Percentiles rank a stretch among this genome's conserved stretches.
phyloP scores from a whole-genome alignment of 2,329 filamentous ascomycete genomes.

The Malbranchea zuffiana region DNA sequence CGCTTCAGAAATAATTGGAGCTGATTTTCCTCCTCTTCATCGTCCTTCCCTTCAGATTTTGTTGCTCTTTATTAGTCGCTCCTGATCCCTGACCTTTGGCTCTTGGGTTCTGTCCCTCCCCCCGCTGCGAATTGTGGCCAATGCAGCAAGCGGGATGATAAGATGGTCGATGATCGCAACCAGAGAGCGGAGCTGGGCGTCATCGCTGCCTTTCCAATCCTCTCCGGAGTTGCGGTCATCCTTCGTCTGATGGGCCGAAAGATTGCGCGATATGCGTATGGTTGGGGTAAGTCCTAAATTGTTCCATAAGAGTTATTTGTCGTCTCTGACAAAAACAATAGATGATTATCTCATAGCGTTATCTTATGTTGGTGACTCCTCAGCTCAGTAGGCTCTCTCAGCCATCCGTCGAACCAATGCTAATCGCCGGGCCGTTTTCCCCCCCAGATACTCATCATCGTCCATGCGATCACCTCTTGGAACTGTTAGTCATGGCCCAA shows the following conservation, averaged over 20 bases:
- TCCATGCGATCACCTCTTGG: background rate
- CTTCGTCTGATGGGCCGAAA: conserved; percentile 21
- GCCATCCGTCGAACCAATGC: background rate
- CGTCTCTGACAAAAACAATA: conserved; percentile 5
- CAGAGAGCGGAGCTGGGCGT: conserved; percentile 20
- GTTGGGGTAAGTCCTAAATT: conserved; percentile 14
- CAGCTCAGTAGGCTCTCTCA: background rate
- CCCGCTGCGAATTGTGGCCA: no score
- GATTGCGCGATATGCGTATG: conserved; percentile 17
- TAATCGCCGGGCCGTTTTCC: background rate
- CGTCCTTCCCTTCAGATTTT: no score
- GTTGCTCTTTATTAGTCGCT: no score
- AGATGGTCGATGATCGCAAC: conserved; percentile 16
- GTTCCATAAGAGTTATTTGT: background rate
- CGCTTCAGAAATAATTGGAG: no score
- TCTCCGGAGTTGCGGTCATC: conserved; percentile 19
- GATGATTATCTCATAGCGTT: conserved; percentile 8
- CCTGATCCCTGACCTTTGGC: no score
- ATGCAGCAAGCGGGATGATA: background rate
- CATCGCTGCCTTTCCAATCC: conserved; percentile 18
- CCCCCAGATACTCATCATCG: background rate
- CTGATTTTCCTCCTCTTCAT: no score
- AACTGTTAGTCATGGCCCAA: background rate
- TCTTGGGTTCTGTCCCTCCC: no score
- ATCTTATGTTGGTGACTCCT: background rate